Percentiles rank a stretch among this genome's conserved stretches.
phyloP scores from a whole-genome alignment of 257 asterid species.

The Penstemon davidsonii region DNA sequence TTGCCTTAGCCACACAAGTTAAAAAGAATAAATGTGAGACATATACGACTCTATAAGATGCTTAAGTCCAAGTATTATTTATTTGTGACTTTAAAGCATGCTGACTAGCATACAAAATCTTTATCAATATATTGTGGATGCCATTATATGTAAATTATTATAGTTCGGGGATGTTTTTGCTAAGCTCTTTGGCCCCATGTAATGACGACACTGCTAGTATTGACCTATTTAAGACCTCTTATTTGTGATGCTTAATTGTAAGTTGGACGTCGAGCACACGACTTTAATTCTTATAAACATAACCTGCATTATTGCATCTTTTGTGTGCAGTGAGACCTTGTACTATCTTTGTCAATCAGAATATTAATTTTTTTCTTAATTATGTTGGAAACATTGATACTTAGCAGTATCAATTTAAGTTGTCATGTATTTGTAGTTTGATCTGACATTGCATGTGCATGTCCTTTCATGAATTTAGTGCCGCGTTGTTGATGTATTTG shows the following conservation, averaged over 20 bases:
- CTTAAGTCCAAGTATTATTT: neutral
- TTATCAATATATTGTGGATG: neutral
- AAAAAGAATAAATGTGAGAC: conserved; percentile 4
- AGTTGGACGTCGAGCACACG: neutral
- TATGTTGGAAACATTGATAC: neutral
- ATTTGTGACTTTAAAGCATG: neutral
- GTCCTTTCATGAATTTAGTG: neutral
- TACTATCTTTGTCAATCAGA: conserved; percentile 2
- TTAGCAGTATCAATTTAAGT: neutral
- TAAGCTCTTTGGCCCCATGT: neutral
- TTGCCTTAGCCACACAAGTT: neutral
- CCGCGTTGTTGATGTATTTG: neutral
- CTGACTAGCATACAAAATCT: neutral
- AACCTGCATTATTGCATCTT: neutral
- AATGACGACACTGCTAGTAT: neutral
- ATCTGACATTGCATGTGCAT: neutral
- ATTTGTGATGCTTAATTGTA: neutral
- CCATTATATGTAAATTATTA: neutral
- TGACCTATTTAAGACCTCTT: conserved; percentile 2
- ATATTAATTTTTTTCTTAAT: neutral
- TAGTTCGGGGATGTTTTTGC: neutral
- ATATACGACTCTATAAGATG: neutral
- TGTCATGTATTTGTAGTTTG: neutral
- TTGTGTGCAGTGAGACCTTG: neutral
- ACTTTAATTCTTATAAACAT: conserved; percentile 1